Percentiles rank a stretch among this genome's conserved stretches.
Conservation (phyloP, 2,329 filamentous ascomycete genomes). For the Rhinocladiella similis region DNA sequence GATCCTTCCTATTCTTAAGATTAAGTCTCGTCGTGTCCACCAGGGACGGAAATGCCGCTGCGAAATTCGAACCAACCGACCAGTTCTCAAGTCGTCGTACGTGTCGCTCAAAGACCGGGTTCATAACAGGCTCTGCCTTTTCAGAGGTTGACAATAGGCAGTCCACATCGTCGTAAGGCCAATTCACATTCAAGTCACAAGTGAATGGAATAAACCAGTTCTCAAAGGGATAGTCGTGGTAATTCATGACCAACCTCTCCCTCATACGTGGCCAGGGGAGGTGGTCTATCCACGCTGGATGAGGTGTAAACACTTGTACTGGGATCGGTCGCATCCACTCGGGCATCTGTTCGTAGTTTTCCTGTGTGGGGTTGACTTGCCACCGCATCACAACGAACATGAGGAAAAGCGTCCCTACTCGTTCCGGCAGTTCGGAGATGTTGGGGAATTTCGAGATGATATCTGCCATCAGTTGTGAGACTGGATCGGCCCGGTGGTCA, state of each 20-base stretch:
- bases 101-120: conserved; percentile 83
- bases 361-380: conserved; percentile 75
- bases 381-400: conserved; percentile 89
- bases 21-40: conserved; percentile 37
- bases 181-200: conserved; percentile 73
- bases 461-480: conserved; percentile 83
- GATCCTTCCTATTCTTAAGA: no score
- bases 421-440: conserved; percentile 75
- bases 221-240: conserved; percentile 66
- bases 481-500: conserved; percentile 59
- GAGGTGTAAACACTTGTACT: conserved; percentile 65
- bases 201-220: conserved; percentile 84
- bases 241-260: conserved; percentile 59
- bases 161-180: conserved; percentile 76
- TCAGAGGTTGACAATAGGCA: conserved; percentile 59
- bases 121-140: conserved; percentile 70
- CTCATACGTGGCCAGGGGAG: conserved; percentile 78
- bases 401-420: conserved; percentile 76
- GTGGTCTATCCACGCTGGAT: conserved; percentile 82
- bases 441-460: conserved; percentile 82
- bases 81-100: conserved; percentile 75
- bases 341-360: conserved; percentile 77
- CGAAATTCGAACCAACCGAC: conserved; percentile 72
- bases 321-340: conserved; percentile 68
- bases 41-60: conserved; percentile 62